Evolutionary conservation across 495 filamentous ascomycete species (phyloP).

Genomic region (Penicillium longicatenatum): DNA sequence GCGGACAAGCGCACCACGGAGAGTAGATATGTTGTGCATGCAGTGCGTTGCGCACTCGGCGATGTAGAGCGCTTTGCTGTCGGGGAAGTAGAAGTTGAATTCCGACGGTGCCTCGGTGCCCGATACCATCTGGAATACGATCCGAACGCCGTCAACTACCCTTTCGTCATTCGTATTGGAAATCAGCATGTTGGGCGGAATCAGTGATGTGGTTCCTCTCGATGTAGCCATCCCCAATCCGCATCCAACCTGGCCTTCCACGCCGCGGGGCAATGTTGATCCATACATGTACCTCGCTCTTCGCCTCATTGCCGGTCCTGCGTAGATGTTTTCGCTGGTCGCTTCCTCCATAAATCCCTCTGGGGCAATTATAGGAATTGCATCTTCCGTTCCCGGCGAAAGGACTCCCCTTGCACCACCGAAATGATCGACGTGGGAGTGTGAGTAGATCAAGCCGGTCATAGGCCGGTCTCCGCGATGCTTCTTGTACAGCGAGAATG

Average conservation of each 20-base stretch:
- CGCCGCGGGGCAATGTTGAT: constrained; percentile 2
- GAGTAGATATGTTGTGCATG: constrained; percentile 30
- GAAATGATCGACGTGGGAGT: constrained; percentile 30
- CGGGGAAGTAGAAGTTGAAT: constrained; percentile 28
- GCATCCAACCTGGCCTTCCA: background rate
- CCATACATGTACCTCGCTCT: constrained; percentile 28
- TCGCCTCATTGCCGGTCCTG: constrained; percentile 22
- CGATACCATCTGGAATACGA: constrained; percentile 27
- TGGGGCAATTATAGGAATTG: constrained; percentile 21
- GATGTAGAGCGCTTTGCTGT: constrained; percentile 19
- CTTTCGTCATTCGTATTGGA: background rate
- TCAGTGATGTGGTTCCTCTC: background rate
- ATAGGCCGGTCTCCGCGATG: constrained; percentile 9
- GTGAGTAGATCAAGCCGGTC: constrained; percentile 20
- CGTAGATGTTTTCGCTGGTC: constrained; percentile 24
- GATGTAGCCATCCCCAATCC: background rate
- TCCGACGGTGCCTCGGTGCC: constrained; percentile 30
- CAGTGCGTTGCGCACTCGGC: constrained; percentile 27
- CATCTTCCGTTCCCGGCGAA: background rate
- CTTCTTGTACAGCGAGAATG: background rate
- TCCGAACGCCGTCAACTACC: constrained; percentile 17
- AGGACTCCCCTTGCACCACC: constrained; percentile 20
- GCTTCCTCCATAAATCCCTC: constrained; percentile 27
- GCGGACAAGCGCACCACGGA: constrained; percentile 27
- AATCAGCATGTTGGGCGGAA: background rate